These are phyloP conservation scores for Coniochaeta sp. DNA, from an alignment of 2,329 filamentous ascomycete genomes.

Conservation along the genomic window DNA sequence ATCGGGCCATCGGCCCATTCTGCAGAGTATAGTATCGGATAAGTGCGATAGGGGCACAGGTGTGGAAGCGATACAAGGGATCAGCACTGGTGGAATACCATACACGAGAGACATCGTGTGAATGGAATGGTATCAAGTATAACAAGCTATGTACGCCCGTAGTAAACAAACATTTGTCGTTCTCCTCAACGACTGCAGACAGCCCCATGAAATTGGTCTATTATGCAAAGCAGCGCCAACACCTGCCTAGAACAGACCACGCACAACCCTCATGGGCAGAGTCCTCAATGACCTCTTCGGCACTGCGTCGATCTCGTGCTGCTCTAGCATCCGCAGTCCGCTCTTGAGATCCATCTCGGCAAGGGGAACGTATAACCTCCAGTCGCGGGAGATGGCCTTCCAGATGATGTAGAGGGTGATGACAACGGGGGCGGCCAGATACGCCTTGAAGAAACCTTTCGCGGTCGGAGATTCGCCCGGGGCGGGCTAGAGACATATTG, in stretches of 20 bases:
- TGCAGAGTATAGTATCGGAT: too few species aligned
- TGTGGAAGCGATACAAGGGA: too few species aligned
- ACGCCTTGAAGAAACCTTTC: conserved; percentile 43
- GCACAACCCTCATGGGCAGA: conserved; percentile 25
- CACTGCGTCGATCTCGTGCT: conserved; percentile 30
- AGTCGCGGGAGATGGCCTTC: conserved; percentile 49
- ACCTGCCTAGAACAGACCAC: conserved; percentile 24
- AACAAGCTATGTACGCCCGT: too few species aligned
- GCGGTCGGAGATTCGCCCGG: conserved; percentile 15
- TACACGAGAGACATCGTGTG: too few species aligned
- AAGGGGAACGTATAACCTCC: conserved; percentile 49
- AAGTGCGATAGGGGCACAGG: too few species aligned
- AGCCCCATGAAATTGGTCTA: background rate
- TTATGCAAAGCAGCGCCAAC: background rate
- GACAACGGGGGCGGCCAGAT: conserved; percentile 45
- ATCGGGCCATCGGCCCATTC: too few species aligned
- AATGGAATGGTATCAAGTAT: too few species aligned
- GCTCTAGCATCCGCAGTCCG: conserved; percentile 48
- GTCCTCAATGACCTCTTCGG: conserved; percentile 26
- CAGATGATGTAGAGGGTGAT: conserved; percentile 51
- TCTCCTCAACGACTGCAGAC: background rate
- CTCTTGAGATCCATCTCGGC: conserved; percentile 56
- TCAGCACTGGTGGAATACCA: too few species aligned
- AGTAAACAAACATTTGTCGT: background rate
- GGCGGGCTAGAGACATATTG: conserved; percentile 22